Conservation (phyloP, 2,329 filamentous ascomycete genomes). For the Colletotrichum noveboracense region DNA sequence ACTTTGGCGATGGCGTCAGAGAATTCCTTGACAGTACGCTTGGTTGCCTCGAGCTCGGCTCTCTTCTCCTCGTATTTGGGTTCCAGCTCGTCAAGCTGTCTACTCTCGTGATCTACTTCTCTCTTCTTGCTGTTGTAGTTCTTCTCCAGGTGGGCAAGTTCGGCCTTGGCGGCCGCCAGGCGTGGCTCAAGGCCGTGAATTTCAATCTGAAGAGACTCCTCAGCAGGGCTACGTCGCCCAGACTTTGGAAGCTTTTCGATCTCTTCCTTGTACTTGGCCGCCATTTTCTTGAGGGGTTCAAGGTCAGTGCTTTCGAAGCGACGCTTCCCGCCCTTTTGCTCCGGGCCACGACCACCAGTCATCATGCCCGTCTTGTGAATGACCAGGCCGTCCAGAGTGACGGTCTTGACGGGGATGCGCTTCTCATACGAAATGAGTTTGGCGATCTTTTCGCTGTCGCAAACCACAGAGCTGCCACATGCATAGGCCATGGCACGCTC, state of each 20-base stretch:
- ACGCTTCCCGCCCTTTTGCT: constrained; percentile 76
- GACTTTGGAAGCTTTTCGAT: constrained; percentile 81
- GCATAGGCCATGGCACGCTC: constrained; percentile 95
- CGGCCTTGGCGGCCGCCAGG: constrained; percentile 73
- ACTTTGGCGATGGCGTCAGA: constrained; percentile 74
- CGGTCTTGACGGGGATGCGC: constrained; percentile 88
- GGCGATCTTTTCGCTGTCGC: constrained; percentile 84
- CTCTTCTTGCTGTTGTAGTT: constrained; percentile 86
- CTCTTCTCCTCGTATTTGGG: constrained; percentile 80
- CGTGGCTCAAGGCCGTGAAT: constrained; percentile 81
- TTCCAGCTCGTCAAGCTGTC: constrained; percentile 75
- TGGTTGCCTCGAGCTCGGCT: constrained; percentile 66
- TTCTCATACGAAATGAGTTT: constrained; percentile 89
- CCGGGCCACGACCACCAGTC: constrained; percentile 88
- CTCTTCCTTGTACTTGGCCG: constrained; percentile 77
- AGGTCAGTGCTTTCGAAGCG: constrained; percentile 91
- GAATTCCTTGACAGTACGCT: constrained; percentile 56
- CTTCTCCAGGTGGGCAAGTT: constrained; percentile 78
- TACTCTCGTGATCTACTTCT: constrained; percentile 75
- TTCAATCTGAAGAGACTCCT: constrained; percentile 82
- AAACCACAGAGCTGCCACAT: constrained; percentile 93
- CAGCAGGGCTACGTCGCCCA: constrained; percentile 75
- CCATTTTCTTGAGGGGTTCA: constrained; percentile 79
- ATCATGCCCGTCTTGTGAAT: constrained; percentile 97
- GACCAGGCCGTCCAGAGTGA: constrained; percentile 92